Percentiles rank a stretch among this genome's conserved stretches.
Conservation (phyloP, 2,329 filamentous ascomycete genomes). For the Bisporella sp. region DNA sequence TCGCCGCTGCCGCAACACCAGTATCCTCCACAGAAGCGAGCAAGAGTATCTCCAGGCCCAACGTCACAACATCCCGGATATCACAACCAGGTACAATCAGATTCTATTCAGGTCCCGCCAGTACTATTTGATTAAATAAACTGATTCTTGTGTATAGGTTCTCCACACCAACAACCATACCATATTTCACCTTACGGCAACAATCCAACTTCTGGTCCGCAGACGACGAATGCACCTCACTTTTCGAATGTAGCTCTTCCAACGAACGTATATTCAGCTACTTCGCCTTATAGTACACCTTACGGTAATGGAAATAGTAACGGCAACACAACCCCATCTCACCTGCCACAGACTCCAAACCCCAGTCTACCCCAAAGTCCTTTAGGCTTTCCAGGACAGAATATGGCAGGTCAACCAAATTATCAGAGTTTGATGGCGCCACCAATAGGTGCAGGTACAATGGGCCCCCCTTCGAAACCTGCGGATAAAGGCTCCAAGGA, state of each 20-base stretch:
- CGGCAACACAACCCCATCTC: slow-evolving; percentile 16
- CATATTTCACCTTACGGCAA: slow-evolving; percentile 43
- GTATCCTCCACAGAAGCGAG: slow-evolving; percentile 67
- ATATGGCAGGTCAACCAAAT: slow-evolving; percentile 12
- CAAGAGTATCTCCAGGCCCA: slow-evolving; percentile 57
- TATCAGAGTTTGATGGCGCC: slow-evolving; percentile 26
- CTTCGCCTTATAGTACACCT: slow-evolving; percentile 14
- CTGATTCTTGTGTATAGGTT: no score
- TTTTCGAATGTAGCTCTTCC: slow-evolving; percentile 25
- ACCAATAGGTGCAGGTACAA: slow-evolving; percentile 31
- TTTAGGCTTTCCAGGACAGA: slow-evolving; percentile 16
- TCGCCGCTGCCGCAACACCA: slow-evolving; percentile 36
- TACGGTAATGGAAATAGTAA: slow-evolving; percentile 23
- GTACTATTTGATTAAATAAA: no score
- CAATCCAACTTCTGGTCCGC: slow-evolving; percentile 33
- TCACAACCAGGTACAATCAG: no score
- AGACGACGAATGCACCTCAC: slow-evolving; percentile 21
- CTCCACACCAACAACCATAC: slow-evolving; percentile 20
- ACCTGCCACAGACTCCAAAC: slow-evolving; percentile 18
- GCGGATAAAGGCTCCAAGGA: slow-evolving; percentile 43
- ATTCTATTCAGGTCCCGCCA: no score
- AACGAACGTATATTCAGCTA: slow-evolving; percentile 12
- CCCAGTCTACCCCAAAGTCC: slow-evolving; percentile 12
- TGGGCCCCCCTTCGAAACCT: slow-evolving; percentile 55
- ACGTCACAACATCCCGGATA: no score